Evolutionary conservation across 75 land plant species (phyloP), one percentile per base, ranked within the genome.

Genomic region (Selaginella moellendorffii): DNA sequence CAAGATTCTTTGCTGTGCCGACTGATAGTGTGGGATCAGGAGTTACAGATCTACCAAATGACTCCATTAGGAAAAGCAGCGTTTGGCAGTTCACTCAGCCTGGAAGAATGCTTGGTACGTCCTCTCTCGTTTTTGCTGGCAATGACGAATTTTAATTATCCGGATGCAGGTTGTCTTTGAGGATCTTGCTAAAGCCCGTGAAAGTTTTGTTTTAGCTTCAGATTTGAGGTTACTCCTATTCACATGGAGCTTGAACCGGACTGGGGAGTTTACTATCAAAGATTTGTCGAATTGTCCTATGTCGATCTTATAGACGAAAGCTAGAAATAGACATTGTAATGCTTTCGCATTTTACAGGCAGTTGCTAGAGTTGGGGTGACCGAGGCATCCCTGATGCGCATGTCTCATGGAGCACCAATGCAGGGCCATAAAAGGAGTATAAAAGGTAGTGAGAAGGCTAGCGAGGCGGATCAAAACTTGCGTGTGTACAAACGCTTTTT

Each of bases 171-270:
- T 86, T 66, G 99, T 95, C 19, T 76, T 89, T 69, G 87, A 89
- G 68, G 96, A 95, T 78, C 84, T 95, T 59, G 78, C 78, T 63
- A 82, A 95, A 71, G 99, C 99, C 53, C 79, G 99, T 69, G 99
- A 95, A 76, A 88, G 88, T 18, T 89, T 95, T 71, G 96, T 95
- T 56, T 80, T 95, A 63, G 87, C 99, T 18, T 95, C 96, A 64
- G 99, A 95, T 82, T 65, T 95, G 71, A 89, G 54, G 87, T 89
- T 20, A 95, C 99, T 10, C 99, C 99, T 0, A 95, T 81, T 61
- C 85, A 95, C 78, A 96, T 89, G 66, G 99, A 95, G 0, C 81
- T 89, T 67, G 90, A 95, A 60, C 99, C 99, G 20, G 96, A 95
- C 67, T 95, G 99, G 99, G 82, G 85, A 62, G 56, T 89, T 29